phyloP scores from a whole-genome alignment of 2,329 filamentous ascomycete species.

The Zelopaecilomyces penicillatus region DNA sequence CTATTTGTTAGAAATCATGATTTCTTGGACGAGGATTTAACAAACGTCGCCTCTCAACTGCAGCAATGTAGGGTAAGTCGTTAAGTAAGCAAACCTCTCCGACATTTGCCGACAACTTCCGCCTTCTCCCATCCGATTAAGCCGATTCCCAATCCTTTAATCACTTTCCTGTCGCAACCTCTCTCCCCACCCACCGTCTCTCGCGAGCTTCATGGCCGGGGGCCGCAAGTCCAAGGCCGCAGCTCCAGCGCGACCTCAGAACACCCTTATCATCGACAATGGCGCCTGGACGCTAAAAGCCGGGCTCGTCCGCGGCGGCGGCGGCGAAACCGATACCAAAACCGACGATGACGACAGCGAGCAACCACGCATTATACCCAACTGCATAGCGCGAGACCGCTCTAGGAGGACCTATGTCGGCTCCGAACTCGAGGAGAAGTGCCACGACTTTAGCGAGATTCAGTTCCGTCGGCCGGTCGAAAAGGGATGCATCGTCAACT shows the following conservation, averaged over 20 bases:
- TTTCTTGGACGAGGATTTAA: too few species aligned
- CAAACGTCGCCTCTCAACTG: too few species aligned
- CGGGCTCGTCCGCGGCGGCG: constrained; percentile 54
- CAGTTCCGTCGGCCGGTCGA: constrained; percentile 83
- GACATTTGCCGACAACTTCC: constrained; percentile 1
- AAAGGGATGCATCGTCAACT: constrained; percentile 90
- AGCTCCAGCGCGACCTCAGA: constrained; percentile 44
- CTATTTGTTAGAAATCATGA: too few species aligned
- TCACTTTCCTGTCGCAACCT: constrained; percentile 1
- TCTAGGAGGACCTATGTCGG: constrained; percentile 72
- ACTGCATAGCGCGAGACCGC: constrained; percentile 79
- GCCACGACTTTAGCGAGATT: constrained; percentile 83
- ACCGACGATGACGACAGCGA: constrained; percentile 29
- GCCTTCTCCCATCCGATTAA: not conserved
- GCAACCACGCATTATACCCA: constrained; percentile 68
- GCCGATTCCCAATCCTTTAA: not conserved
- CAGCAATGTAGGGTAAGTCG: not conserved
- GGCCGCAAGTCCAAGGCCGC: constrained; percentile 45
- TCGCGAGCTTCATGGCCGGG: constrained; percentile 29
- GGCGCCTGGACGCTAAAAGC: constrained; percentile 88
- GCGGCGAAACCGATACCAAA: constrained; percentile 22
- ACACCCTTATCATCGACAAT: constrained; percentile 86
- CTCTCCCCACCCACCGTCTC: not conserved
- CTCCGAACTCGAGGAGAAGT: constrained; percentile 65
- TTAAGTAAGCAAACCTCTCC: constrained; percentile 1